Evolutionary conservation across 768 basidiomycete species (phyloP), one percentile per base, ranked within the genome.

Genomic region (Termitomyces sp.): DNA sequence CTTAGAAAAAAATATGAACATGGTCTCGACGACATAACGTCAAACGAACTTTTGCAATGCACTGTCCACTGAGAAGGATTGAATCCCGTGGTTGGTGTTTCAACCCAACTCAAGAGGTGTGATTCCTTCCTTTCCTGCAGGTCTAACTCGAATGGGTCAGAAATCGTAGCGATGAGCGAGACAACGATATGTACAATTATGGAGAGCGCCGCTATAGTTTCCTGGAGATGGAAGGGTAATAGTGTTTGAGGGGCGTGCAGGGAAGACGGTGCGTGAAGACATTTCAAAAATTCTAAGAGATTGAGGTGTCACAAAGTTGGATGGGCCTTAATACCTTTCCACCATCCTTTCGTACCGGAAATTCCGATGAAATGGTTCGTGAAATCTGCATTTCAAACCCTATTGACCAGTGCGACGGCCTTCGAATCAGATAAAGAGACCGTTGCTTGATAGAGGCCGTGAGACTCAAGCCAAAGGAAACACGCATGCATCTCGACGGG

Each of bases 91-190:
- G 53, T 53, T 16, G 58, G 48, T 37, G 57, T 53, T 49, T 62
- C 62, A 34, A 52, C 61, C 64, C 64, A 65, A 34, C 64, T 65
- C 42, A 65, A 29, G 1, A 59, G 49, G 31, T 63, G 60, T 17
- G 51, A 44, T 58, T 63, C 51, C 44, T 53, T 58, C 23, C 59
- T 58, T 41, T 60, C 60, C 45, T 65, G 64, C 16, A 65, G 47
- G 48, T 63, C 64, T 65, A 11, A 38, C 19, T 21, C 23, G 7
- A 19, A 10, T n/a, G 46, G 16, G 37, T 48, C n/a, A 48, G 31
- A 32, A 41, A 14, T 53, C 1, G 34, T n/a, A 45, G 23, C 7
- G 31, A 27, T 29, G 43, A 14, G 40, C 19, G n/a, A n/a, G 21
- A 37, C 11, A 32, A 17, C 11, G 4, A 38, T 23, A 46, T 44